Conservation (phyloP, 192 early-diverging fungal genomes). For the Chytriomyces sp. region DNA sequence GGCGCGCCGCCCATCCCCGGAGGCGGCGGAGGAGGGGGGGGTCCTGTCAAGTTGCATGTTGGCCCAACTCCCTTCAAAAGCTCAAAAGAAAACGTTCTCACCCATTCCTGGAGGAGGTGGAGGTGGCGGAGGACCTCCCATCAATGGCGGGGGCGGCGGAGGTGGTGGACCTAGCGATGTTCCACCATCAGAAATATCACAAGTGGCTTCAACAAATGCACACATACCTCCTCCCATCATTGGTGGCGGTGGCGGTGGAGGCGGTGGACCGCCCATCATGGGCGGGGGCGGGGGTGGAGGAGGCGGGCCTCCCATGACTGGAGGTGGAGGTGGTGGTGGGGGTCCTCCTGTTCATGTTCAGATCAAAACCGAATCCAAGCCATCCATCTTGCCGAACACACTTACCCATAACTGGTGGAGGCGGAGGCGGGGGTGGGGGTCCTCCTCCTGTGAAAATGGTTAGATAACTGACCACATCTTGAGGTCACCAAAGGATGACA, state of each 20-base stretch:
- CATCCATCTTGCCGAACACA: background rate
- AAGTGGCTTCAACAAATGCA: slow-evolving; percentile 22
- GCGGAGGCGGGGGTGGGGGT: slow-evolving; percentile 31
- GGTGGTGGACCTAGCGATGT: slow-evolving; percentile 22
- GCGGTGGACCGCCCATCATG: slow-evolving; percentile 28
- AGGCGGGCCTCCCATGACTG: slow-evolving; percentile 23
- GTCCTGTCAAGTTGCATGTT: background rate
- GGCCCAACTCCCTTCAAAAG: background rate
- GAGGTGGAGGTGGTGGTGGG: slow-evolving; percentile 48
- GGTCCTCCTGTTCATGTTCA: slow-evolving; percentile 12
- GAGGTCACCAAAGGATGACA: background rate
- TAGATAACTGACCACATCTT: background rate
- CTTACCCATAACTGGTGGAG: slow-evolving; percentile 28
- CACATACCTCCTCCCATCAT: slow-evolving; percentile 12
- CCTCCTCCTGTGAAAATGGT: background rate
- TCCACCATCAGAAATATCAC: slow-evolving; percentile 18
- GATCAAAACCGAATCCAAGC: background rate
- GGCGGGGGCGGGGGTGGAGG: slow-evolving; percentile 47
- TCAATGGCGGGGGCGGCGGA: slow-evolving; percentile 31
- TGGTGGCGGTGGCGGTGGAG: slow-evolving; percentile 41
- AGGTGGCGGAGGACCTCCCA: slow-evolving; percentile 38
- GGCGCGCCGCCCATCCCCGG: slow-evolving; percentile 29
- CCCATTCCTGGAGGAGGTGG: slow-evolving; percentile 48
- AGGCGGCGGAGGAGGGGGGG: slow-evolving; percentile 47
- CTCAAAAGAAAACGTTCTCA: background rate